phyloP scores from a whole-genome alignment of 2,329 filamentous ascomycete species.

The Orbilia brochopaga region DNA sequence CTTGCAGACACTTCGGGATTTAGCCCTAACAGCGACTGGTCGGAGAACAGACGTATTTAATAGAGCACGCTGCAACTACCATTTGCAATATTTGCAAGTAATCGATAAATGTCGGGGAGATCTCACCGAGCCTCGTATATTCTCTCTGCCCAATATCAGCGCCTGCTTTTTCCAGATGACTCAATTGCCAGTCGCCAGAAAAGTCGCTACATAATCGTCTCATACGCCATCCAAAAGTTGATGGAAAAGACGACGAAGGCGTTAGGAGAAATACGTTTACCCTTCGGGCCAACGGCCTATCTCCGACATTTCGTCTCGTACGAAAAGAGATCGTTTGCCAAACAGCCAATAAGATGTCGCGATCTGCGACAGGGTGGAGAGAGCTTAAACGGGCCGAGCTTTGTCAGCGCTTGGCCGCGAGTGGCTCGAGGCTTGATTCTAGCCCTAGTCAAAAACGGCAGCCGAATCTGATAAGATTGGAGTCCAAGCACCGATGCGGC shows the following conservation, averaged over 20 bases:
- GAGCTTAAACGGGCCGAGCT: conserved; percentile 37
- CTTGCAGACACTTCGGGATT: background rate
- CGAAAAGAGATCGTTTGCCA: conserved; percentile 26
- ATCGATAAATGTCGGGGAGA: background rate
- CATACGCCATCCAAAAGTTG: too few species aligned
- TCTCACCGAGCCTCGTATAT: background rate
- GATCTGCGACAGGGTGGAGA: conserved; percentile 20
- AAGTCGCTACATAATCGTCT: background rate
- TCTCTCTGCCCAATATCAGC: background rate
- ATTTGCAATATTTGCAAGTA: too few species aligned
- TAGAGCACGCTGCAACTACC: background rate
- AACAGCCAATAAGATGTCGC: conserved; percentile 22
- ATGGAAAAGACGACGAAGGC: background rate
- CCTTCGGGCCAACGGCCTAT: conserved; percentile 16
- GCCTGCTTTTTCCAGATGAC: background rate
- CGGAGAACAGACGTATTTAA: background rate
- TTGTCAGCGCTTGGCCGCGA: too few species aligned
- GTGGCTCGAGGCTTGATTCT: conserved; percentile 28
- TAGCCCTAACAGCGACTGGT: background rate
- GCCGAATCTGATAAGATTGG: conserved; percentile 41
- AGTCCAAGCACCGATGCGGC: background rate
- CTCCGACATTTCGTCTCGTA: conserved; percentile 38
- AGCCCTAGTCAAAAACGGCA: background rate
- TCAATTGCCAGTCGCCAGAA: background rate
- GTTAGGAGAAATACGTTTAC: conserved; percentile 18